Percentiles rank a stretch among this genome's conserved stretches.
These are phyloP conservation scores for Amanita jacksonii DNA, from an alignment of 768 basidiomycete species.

Conservation along the genomic window DNA sequence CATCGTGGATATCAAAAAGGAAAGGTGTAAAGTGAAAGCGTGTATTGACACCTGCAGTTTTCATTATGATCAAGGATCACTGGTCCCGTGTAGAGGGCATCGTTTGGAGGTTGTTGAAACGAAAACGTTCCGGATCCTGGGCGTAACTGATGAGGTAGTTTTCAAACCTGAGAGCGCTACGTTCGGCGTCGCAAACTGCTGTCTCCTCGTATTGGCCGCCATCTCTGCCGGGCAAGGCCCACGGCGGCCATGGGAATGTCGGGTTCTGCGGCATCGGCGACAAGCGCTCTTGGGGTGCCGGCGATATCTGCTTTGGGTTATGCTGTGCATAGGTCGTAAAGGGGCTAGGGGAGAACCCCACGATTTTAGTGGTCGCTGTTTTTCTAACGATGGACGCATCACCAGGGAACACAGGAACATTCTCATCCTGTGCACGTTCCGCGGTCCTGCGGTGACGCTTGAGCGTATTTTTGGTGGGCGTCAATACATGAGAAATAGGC, in stretches of 20 bases:
- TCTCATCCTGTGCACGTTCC: slow-evolving; percentile 18
- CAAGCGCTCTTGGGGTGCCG: slow-evolving; percentile 25
- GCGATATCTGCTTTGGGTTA: slow-evolving; percentile 19
- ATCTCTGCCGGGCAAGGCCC: slow-evolving; percentile 25
- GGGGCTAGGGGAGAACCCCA: slow-evolving; percentile 19
- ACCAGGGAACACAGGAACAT: slow-evolving; percentile 9
- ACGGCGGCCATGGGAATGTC: slow-evolving; percentile 22
- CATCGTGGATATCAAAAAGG: too few relatives aligned
- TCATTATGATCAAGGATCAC: not conserved
- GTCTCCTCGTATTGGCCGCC: slow-evolving; percentile 22
- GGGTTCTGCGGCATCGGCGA: slow-evolving; percentile 13
- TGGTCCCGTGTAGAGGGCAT: not conserved
- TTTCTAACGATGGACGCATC: not conserved
- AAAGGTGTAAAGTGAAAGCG: too few relatives aligned
- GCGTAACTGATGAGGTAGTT: slow-evolving; percentile 32
- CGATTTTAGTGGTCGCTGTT: slow-evolving; percentile 23
- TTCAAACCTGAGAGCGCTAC: slow-evolving; percentile 28
- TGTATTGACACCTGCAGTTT: too few relatives aligned
- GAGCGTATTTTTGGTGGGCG: slow-evolving; percentile 4
- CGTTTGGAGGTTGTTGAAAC: slow-evolving; percentile 18
- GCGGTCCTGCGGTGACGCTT: slow-evolving; percentile 10
- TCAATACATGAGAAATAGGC: slow-evolving; percentile 9
- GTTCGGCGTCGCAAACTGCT: slow-evolving; percentile 24
- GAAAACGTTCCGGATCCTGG: slow-evolving; percentile 26
- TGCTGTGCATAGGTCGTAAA: not conserved